phyloP scores from a whole-genome alignment of 192 early-diverging fungal genomes.

The Neocallimastix lanati region DNA sequence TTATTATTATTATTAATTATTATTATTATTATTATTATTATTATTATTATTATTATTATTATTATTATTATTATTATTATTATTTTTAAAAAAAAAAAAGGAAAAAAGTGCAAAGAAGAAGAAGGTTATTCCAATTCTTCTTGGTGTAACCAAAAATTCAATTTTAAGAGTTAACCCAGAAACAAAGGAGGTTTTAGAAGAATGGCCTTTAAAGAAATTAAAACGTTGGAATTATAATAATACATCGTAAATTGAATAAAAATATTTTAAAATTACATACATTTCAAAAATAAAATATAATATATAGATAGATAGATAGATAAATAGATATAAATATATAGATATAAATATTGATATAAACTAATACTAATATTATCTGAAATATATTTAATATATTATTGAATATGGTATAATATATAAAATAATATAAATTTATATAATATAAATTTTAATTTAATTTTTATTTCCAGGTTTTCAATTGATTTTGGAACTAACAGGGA shows the following conservation, averaged over 20 bases:
- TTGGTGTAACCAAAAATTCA: constrained; percentile 32
- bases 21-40: too few species aligned
- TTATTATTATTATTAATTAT: too few species aligned
- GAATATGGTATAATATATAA: too few species aligned
- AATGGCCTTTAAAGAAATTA: constrained; percentile 29
- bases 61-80: too few species aligned
- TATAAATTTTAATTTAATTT: too few species aligned
- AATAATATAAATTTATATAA: too few species aligned
- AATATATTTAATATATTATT: too few species aligned
- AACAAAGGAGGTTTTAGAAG: constrained; percentile 32
- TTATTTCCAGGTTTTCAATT: too few species aligned
- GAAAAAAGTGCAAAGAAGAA: constrained; percentile 22
- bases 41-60: too few species aligned
- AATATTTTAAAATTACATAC: too few species aligned
- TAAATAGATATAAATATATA: neutral
- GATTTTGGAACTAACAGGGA: constrained; percentile 38
- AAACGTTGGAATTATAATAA: constrained; percentile 27
- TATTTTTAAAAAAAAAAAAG: neutral
- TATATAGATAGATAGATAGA: neutral
- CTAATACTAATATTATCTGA: too few species aligned
- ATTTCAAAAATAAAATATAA: too few species aligned
- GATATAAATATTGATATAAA: constrained; percentile 1
- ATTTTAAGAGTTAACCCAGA: constrained; percentile 25
- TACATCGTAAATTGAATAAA: constrained; percentile 3
- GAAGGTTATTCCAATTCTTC: constrained; percentile 8